Percentiles rank a stretch among this genome's conserved stretches.
These are phyloP conservation scores for Spinellus fusiger DNA, from an alignment of 192 early-diverging fungal genomes.

Conservation along the genomic window DNA sequence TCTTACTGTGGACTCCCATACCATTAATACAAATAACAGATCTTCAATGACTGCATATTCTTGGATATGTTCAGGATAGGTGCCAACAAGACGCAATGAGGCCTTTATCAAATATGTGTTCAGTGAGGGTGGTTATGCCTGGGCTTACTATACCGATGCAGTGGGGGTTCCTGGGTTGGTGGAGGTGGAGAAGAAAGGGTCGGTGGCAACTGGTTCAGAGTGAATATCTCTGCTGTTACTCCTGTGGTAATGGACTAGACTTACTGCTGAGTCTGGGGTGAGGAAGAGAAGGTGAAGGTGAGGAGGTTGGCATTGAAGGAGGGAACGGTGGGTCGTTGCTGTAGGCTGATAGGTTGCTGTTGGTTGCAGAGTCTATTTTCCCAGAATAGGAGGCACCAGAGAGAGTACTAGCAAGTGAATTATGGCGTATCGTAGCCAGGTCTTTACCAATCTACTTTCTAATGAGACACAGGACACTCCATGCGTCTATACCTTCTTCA, in stretches of 20 bases:
- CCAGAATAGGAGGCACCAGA: background rate
- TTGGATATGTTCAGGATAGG: conserved; percentile 52
- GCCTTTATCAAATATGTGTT: too few species aligned
- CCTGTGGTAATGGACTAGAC: too few species aligned
- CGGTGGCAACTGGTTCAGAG: too few species aligned
- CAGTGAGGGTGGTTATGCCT: too few species aligned
- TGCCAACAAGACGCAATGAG: conserved; percentile 17
- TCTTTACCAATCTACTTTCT: conserved; percentile 19
- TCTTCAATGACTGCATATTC: conserved; percentile 87
- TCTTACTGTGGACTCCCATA: conserved; percentile 11
- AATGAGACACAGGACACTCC: background rate
- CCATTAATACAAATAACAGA: conserved; percentile 80
- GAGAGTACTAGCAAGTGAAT: conserved; percentile 3
- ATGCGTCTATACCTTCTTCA: conserved; percentile 13
- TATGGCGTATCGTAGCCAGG: conserved; percentile 10
- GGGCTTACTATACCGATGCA: background rate
- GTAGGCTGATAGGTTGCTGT: background rate
- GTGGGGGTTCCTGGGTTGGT: background rate
- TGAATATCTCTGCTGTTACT: too few species aligned
- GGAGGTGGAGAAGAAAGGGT: too few species aligned
- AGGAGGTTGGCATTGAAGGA: too few species aligned
- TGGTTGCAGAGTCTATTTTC: background rate
- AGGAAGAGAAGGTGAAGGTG: too few species aligned
- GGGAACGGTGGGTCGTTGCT: background rate
- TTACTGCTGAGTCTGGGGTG: too few species aligned